A percentile compares a stretch with the other conserved stretches of the same genome.
Evolutionary conservation across 306 rosid genomes (phyloP).

Genomic region (Hippophae rhamnoides): DNA sequence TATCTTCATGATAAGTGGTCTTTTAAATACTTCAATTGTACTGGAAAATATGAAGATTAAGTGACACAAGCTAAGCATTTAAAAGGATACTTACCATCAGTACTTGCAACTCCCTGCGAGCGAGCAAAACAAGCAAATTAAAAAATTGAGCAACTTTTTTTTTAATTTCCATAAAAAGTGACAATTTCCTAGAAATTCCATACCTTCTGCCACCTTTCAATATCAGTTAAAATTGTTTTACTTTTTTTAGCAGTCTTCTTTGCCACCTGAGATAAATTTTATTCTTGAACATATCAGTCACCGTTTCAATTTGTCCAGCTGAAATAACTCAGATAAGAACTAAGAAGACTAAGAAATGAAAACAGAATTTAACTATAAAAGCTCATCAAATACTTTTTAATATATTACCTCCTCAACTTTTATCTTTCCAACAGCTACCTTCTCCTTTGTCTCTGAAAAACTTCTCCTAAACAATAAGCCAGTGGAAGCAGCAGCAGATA

Average conservation of each 20-base stretch:
- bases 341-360: not conserved
- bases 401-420: conserved; percentile 87
- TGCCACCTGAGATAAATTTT: conserved; percentile 59
- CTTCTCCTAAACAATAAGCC: conserved; percentile 73
- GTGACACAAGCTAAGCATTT: not conserved
- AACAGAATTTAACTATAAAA: not conserved
- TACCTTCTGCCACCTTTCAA: conserved; percentile 99
- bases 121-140: conserved; percentile 14
- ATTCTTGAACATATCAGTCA: conserved; percentile 3
- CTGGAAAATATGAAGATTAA: not conserved
- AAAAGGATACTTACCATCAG: conserved; percentile 58
- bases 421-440: conserved; percentile 68
- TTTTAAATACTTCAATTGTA: not conserved
- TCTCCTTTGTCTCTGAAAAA: conserved; percentile 74
- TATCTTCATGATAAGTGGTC: not conserved
- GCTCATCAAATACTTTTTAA: not conserved
- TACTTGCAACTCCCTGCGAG: conserved; percentile 86
- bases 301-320: not conserved
- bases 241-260: conserved; percentile 89
- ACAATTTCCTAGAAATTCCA: conserved; percentile 4
- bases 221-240: conserved; percentile 75
- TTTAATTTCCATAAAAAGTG: not conserved
- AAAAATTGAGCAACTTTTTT: not conserved
- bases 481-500: conserved; percentile 81
- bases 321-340: not conserved